These are phyloP conservation scores for Calycina herbarum DNA, from an alignment of 2,329 filamentous ascomycete species.

Conservation along the genomic window DNA sequence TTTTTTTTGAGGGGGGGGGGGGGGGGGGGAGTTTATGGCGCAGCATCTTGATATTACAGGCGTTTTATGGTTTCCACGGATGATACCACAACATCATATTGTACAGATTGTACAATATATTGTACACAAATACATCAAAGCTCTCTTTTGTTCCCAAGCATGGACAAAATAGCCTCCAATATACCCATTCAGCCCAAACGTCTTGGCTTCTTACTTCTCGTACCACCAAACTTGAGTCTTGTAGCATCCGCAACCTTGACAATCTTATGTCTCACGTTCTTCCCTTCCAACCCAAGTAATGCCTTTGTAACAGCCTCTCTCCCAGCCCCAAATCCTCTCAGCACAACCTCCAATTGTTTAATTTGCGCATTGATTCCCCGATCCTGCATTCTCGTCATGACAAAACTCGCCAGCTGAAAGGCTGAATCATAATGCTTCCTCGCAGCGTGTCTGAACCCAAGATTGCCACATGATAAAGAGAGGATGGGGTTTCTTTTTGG, in stretches of 20 bases:
- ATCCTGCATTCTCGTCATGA: conserved; percentile 82
- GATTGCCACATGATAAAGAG: conserved; percentile 78
- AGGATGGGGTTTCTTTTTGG: conserved; percentile 79
- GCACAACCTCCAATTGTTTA: conserved; percentile 71
- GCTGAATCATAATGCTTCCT: conserved; percentile 86
- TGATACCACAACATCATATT: conserved; percentile 23
- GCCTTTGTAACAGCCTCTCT: conserved; percentile 90
- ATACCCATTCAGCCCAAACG: conserved; percentile 55
- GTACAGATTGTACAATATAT: conserved; percentile 21
- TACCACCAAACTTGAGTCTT: conserved; percentile 92
- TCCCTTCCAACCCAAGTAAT: conserved; percentile 81
- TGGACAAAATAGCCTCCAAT: not conserved
- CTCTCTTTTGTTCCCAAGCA: conserved; percentile 12
- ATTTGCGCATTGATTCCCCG: conserved; percentile 76
- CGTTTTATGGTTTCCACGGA: conserved; percentile 17
- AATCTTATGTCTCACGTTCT: conserved; percentile 71
- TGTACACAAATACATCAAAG: conserved; percentile 27
- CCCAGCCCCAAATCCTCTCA: conserved; percentile 83
- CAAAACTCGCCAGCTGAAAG: conserved; percentile 83
- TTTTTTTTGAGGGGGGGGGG: too few species aligned
- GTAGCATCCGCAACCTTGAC: conserved; percentile 81
- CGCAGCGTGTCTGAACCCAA: conserved; percentile 84
- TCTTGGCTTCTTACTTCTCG: conserved; percentile 79
- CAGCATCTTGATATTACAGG: conserved; percentile 25
- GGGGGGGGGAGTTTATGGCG: conserved; percentile 11